Base-by-base conservation (phyloP, 139 green algal genomes). In the Microglena sp. region DNA sequence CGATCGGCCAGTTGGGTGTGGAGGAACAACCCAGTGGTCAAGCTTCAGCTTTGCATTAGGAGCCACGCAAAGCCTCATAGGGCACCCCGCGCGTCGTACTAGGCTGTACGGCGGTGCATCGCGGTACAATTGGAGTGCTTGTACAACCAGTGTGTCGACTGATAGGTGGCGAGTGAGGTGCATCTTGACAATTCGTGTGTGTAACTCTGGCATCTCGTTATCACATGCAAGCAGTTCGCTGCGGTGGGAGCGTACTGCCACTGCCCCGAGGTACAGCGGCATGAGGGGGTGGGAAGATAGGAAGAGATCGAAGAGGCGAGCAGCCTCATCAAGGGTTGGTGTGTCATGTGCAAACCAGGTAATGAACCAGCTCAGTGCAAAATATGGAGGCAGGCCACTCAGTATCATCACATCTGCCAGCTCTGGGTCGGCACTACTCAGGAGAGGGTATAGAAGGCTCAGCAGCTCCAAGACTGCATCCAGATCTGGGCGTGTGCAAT, bases 261-360 rank as follows among this genome's bases (percentile, higher is more conserved):
- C 82, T 1, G 79, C 90, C 1, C 81, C 85, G 8, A 94, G 55
- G 59, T 96, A 96, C n/a, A 96, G 75, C 7, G 90, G 88, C 85
- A 95, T 91, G 33, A 94, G 77, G 2, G 90, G 90, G 77, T 94
- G 90, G 2, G 77, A 76, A 1, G 90, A 62, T 11, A 96, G 70
- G 62, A 96, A 94, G 11, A 95, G 76, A 77, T 96, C 90, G 64
- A 94, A 96, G 18, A 96, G 79, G 11, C 90, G 78, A 6, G 78
- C 74, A 0, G 74, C 73, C 33, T 76, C 62, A 31, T 84, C 32
- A 72, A 90, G 72, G 28, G 43, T 45, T 18, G 64, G 60, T 33
- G 91, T 64, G 56, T 91, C 82, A 71, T 94, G 88, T 0, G 86
- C 74, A 75, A 95, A 96, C 89, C 90, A 96, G 24, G 89, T 96